Conservation (phyloP, 805 yeast genomes). For the Pichia gijzeniarum region DNA sequence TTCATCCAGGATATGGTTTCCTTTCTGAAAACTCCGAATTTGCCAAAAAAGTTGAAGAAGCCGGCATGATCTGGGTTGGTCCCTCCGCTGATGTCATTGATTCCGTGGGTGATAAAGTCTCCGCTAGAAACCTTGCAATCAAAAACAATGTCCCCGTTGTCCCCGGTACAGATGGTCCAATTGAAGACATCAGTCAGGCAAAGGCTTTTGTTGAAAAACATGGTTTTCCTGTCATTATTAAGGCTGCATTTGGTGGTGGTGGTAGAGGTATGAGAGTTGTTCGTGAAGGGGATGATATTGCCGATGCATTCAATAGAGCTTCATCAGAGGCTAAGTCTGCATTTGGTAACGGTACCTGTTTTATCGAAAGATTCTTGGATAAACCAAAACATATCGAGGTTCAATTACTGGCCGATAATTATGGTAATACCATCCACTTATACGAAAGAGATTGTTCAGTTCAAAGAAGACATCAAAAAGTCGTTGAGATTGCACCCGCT, state of each 20-base stretch:
- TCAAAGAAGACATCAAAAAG: slow-evolving; percentile 98
- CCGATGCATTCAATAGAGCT: slow-evolving; percentile 90
- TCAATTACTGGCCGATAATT: slow-evolving; percentile 86
- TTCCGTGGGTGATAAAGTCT: slow-evolving; percentile 93
- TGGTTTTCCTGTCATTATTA: slow-evolving; percentile 95
- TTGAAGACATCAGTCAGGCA: slow-evolving; percentile 75
- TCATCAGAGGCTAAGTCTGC: slow-evolving; percentile 90
- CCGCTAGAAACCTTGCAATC: slow-evolving; percentile 84
- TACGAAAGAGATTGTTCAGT: slow-evolving; percentile 99
- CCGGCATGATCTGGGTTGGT: slow-evolving; percentile 94
- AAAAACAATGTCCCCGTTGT: slow-evolving; percentile 84
- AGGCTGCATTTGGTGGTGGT: slow-evolving; percentile 99
- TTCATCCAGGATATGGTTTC: slow-evolving; percentile 92
- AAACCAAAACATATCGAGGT: slow-evolving; percentile 98
- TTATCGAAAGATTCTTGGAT: slow-evolving; percentile 91
- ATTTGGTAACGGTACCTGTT: slow-evolving; percentile 98
- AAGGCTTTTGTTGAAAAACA: slow-evolving; percentile 67
- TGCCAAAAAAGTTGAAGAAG: slow-evolving; percentile 84
- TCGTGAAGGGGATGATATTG: slow-evolving; percentile 88
- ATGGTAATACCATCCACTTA: slow-evolving; percentile 91
- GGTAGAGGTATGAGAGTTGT: slow-evolving; percentile 99
- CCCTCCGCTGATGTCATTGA: slow-evolving; percentile 86
- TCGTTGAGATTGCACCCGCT: slow-evolving; percentile 97
- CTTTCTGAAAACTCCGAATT: slow-evolving; percentile 87
- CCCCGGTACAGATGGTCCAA: slow-evolving; percentile 98